Evolutionary conservation across 306 rosid genomes (phyloP).

Genomic region (Elaeagnus macrophylla): DNA sequence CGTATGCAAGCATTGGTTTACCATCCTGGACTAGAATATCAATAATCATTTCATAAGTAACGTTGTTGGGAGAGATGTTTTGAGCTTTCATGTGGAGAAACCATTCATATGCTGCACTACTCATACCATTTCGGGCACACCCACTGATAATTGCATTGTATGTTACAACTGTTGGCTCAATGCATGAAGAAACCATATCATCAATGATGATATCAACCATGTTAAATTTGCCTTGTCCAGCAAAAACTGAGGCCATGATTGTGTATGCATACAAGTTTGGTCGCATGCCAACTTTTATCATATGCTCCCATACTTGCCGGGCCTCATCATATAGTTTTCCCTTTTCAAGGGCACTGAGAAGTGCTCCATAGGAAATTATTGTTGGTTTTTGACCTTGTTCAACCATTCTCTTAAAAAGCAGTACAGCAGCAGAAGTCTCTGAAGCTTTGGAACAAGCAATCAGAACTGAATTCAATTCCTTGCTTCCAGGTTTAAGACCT

Average conservation of each 20-base stretch:
- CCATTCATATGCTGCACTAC: constrained; percentile 82
- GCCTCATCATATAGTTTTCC: constrained; percentile 89
- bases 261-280: constrained; percentile 83
- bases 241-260: constrained; percentile 75
- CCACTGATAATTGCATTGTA: constrained; percentile 79
- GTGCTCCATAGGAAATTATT: constrained; percentile 75
- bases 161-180: constrained; percentile 72
- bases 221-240: constrained; percentile 68
- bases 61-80: constrained; percentile 55
- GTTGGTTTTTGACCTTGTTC: constrained; percentile 89
- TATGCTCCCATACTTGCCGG: constrained; percentile 74
- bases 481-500: constrained; percentile 79
- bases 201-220: constrained; percentile 61
- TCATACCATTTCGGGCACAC: constrained; percentile 53
- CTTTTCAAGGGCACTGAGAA: constrained; percentile 88
- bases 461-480: constrained; percentile 89
- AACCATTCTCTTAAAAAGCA: constrained; percentile 80
- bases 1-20: constrained; percentile 81
- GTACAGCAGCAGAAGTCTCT: constrained; percentile 69
- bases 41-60: constrained; percentile 70
- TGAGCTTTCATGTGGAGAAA: constrained; percentile 75
- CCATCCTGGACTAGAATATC: constrained; percentile 82
- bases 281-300: constrained; percentile 64
- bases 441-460: constrained; percentile 92
- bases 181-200: constrained; percentile 56